Percentiles rank a stretch among this genome's conserved stretches.
phyloP scores from a whole-genome alignment of 257 asterid species.

The Primulina eburnea region DNA sequence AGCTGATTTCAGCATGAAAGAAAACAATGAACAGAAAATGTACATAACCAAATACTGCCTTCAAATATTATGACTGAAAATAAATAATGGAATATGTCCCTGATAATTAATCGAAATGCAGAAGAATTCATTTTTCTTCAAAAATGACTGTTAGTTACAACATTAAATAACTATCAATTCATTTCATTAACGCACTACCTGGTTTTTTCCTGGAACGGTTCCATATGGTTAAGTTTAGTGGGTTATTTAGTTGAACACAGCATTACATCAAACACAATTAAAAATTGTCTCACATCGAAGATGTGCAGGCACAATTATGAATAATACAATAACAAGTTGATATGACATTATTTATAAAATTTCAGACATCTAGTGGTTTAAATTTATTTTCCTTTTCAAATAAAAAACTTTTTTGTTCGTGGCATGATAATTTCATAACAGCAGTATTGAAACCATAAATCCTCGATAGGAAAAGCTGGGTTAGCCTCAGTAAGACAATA shows the following conservation, averaged over 20 bases:
- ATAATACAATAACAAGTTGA: not conserved
- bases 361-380: too few species aligned
- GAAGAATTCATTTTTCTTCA: not conserved
- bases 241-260: not conserved
- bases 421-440: not conserved
- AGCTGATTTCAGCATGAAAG: not conserved
- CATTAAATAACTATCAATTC: not conserved
- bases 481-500: slow-evolving; percentile 6
- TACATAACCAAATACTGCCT: not conserved
- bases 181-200: not conserved
- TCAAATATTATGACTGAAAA: not conserved
- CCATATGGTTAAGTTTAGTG: too few species aligned
- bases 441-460: not conserved
- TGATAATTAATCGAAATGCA: not conserved
- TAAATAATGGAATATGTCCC: not conserved
- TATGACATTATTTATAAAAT: too few species aligned
- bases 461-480: not conserved
- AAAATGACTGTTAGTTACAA: not conserved
- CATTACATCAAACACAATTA: not conserved
- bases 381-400: not conserved
- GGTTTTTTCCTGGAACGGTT: too few species aligned
- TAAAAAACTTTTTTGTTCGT: not conserved
- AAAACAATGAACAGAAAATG: not conserved
- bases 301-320: not conserved
- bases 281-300: not conserved